These are phyloP conservation scores for Arthrobotrys musiformis DNA, from an alignment of 2,329 filamentous ascomycete species.

Conservation along the genomic window DNA sequence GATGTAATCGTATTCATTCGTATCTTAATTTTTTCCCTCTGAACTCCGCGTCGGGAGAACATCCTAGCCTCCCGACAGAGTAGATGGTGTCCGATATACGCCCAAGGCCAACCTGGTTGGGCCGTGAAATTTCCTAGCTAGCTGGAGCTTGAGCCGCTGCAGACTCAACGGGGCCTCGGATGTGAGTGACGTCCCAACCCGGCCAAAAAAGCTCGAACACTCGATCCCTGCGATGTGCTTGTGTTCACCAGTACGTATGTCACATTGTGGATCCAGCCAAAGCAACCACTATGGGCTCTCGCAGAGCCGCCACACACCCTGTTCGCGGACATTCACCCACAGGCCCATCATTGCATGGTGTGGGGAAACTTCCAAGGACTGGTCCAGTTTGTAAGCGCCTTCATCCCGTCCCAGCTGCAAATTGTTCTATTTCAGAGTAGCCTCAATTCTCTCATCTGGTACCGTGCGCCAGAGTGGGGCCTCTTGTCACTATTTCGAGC, in stretches of 20 bases:
- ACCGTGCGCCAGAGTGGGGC: conserved; percentile 13
- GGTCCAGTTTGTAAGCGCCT: conserved; percentile 49
- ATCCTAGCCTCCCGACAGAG: no score
- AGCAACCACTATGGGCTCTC: conserved; percentile 3
- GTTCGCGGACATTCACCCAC: conserved; percentile 2
- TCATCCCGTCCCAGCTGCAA: conserved; percentile 39
- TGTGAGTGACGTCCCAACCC: neutral
- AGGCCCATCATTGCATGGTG: conserved; percentile 11
- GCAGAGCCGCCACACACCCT: conserved; percentile 31
- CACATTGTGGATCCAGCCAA: neutral
- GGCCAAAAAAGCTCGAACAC: neutral
- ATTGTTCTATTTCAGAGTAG: conserved; percentile 53
- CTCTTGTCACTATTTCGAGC: conserved; percentile 32
- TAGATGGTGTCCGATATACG: no score
- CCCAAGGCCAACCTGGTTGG: no score
- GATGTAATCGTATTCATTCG: no score
- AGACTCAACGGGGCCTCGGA: neutral
- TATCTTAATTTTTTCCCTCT: neutral
- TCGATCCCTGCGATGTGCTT: neutral
- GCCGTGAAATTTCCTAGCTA: neutral
- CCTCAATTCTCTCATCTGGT: conserved; percentile 19
- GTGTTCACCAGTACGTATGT: neutral
- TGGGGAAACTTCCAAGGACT: conserved; percentile 21
- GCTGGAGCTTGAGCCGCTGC: no score
- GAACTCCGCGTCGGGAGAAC: neutral